Evolutionary conservation across 2,329 filamentous ascomycete species (phyloP), one percentile per base, ranked within the genome.

Genomic region (Pyrenochaeta sp.): DNA sequence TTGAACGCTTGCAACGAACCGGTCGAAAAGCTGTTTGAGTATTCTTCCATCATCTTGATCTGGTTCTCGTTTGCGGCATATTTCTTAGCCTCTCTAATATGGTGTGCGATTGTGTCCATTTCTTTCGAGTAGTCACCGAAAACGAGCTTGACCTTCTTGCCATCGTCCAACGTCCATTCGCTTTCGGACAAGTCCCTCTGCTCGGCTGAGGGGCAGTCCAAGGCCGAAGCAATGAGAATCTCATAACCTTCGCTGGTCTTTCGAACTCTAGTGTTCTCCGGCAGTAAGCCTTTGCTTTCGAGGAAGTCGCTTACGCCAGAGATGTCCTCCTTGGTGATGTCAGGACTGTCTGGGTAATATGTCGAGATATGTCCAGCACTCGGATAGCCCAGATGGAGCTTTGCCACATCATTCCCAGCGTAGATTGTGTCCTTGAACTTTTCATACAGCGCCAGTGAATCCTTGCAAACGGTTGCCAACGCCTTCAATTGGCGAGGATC

Each of bases 1-100:
- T 77, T 76, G 65, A 77, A 80, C 1, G 76, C 72, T 32, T 77
- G 66, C 46, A 81, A 67, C 3, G 76, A 76, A 7, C 79, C 79
- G 6, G 77, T 77, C 11, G 70, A 60, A 65, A 81, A 81, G 24
- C 73, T 72, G 48, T 77, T 78, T 21, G 74, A 67, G 44, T 81
- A 81, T 40, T 76, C 68, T 9, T 68, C 68, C 48, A 74, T 68
- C 73, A 79, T 78, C 36, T 68, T 63, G 14, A 61, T 60, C 51
- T 79, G 65, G 29, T 71, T 73, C 3, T 76, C 63, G 46, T 78
- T 79, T 30, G 70, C 63, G 10, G 77, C 73, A 53, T 77, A 69
- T 55, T 79, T 71, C 53, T 72, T 69, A 2, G 77, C 77, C 49
- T 80, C 68, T 7, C 68, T 67, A 15, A 80, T 69, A 41, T 76